Evolutionary conservation across 805 yeast species (phyloP).

Genomic region (Brettanomyces anomalus): DNA sequence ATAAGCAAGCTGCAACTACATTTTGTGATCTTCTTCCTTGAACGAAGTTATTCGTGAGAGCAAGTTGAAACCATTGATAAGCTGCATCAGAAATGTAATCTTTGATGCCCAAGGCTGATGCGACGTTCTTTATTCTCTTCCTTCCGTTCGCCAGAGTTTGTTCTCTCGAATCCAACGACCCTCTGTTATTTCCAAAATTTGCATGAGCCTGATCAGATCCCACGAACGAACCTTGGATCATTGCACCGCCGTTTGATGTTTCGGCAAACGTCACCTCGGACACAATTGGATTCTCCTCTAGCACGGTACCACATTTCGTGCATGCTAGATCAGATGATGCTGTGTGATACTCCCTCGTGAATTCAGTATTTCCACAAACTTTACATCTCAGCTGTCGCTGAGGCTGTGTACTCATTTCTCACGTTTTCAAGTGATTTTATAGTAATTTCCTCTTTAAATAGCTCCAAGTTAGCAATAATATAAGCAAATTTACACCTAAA

Average conservation of each 20-base stretch:
- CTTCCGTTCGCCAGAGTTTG: conserved; percentile 83
- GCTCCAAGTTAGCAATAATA: too few relatives aligned
- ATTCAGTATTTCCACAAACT: conserved; percentile 45
- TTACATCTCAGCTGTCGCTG: conserved; percentile 18
- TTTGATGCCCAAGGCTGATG: conserved; percentile 69
- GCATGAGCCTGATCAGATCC: conserved; percentile 81
- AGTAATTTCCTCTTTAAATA: too few relatives aligned
- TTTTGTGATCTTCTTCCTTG: conserved; percentile 96
- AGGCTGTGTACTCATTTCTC: background rate
- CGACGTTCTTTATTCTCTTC: conserved; percentile 69
- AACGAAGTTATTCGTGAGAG: conserved; percentile 80
- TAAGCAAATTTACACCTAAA: too few relatives aligned
- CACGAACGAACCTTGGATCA: conserved; percentile 90
- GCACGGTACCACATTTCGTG: conserved; percentile 74
- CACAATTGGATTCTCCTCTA: conserved; percentile 89
- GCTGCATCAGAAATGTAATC: conserved; percentile 84
- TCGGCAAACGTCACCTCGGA: conserved; percentile 95
- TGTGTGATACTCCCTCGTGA: conserved; percentile 41
- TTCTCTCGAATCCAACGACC: conserved; percentile 78
- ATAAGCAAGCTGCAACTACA: conserved; percentile 90
- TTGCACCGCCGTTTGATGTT: conserved; percentile 86
- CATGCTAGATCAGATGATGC: conserved; percentile 77
- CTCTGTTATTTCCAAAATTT: conserved; percentile 56
- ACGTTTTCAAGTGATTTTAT: too few relatives aligned
- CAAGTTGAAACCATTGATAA: conserved; percentile 79